A percentile compares a stretch with the other conserved stretches of the same genome.
Conservation (phyloP, 352 stramenopile genomes). For the Globisporangium emineosum region DNA sequence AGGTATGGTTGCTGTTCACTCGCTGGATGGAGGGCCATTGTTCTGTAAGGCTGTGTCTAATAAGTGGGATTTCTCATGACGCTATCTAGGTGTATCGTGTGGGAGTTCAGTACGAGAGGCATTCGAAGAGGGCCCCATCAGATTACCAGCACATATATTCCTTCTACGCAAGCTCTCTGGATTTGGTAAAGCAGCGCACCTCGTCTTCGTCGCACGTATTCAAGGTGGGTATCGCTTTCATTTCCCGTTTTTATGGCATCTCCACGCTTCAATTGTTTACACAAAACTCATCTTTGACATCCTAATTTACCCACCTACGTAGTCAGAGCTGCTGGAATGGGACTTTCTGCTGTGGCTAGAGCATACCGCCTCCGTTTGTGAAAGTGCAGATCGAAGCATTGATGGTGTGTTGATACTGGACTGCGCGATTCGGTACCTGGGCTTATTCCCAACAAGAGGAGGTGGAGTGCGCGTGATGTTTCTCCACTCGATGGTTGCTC, state of each 20-base stretch:
- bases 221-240: conserved; percentile 4
- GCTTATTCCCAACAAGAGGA: conserved; percentile 15
- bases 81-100: conserved; percentile 47
- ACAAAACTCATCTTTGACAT: background rate
- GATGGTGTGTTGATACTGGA: conserved; percentile 39
- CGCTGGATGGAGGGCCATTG: background rate
- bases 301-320: background rate
- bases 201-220: conserved; percentile 1
- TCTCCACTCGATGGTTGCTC: conserved; percentile 7
- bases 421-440: conserved; percentile 30
- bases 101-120: conserved; percentile 59
- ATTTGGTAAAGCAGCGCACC: conserved; percentile 12
- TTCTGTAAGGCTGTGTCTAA: background rate
- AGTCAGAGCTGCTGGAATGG: conserved; percentile 48
- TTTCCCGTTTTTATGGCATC: background rate
- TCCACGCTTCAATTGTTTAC: background rate
- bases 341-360: conserved; percentile 62
- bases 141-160: conserved; percentile 26
- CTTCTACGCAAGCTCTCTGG: conserved; percentile 38
- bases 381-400: conserved; percentile 24
- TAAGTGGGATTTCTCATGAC: background rate
- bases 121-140: conserved; percentile 25
- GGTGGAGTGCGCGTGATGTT: conserved; percentile 2
- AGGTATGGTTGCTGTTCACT: conserved; percentile 23
- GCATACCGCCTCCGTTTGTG: conserved; percentile 51